Conservation (phyloP, 495 filamentous ascomycete genomes). For the Pseudoneurospora amorphoporcata region DNA sequence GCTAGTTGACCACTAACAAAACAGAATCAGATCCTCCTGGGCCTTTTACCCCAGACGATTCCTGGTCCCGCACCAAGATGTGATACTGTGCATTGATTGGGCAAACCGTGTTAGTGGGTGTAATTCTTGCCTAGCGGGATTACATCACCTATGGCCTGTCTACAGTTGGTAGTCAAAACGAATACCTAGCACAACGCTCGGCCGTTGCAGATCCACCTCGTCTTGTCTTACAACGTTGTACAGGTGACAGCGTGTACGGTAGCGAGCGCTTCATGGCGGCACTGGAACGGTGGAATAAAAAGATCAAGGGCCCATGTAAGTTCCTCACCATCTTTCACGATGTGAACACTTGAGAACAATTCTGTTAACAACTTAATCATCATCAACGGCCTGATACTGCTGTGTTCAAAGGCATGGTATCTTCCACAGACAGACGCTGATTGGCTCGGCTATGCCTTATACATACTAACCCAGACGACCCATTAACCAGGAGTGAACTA, state of each 20-base stretch:
- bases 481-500: not conserved
- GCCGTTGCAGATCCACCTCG: not conserved
- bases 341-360: not conserved
- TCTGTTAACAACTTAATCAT: not conserved
- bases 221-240: not conserved
- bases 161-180: not conserved
- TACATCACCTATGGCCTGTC: not conserved
- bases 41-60: not conserved
- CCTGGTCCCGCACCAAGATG: not conserved
- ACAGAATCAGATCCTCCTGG: not conserved
- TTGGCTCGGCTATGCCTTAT: not conserved
- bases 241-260: not conserved
- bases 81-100: not conserved
- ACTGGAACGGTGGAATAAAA: not conserved
- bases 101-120: not conserved
- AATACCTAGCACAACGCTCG: not conserved
- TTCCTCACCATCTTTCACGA: not conserved
- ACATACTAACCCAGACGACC: not conserved
- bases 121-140: not conserved
- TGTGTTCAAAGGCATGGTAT: not conserved
- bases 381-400: not conserved
- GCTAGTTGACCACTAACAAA: not conserved
- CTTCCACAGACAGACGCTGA: not conserved
- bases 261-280: not conserved
- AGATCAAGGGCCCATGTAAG: not conserved